Evolutionary conservation across 176 grass and related monocot genomes (phyloP).

Genomic region (Eragrostis curvula): DNA sequence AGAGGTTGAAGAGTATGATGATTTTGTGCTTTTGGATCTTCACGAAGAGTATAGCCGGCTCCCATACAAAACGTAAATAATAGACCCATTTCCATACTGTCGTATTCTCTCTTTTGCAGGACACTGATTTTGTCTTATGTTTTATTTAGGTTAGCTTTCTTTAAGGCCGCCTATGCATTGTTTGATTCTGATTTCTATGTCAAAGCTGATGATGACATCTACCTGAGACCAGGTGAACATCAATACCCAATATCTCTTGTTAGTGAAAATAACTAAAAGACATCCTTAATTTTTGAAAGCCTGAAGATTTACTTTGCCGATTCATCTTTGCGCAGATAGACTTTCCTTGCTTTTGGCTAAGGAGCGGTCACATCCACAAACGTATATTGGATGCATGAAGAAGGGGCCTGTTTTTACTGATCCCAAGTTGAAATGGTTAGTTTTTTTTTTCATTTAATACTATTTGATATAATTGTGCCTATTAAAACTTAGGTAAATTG

Average conservation of each 20-base stretch:
- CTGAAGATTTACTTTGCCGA: constrained; percentile 22
- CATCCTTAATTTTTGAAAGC: constrained; percentile 20
- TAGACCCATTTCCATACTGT: constrained; percentile 1
- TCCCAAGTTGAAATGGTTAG: constrained; percentile 95
- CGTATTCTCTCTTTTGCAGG: constrained; percentile 14
- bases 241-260: not conserved
- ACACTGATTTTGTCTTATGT: constrained; percentile 70
- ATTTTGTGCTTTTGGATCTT: constrained; percentile 95
- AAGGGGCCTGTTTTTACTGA: constrained; percentile 99
- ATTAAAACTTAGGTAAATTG: constrained; percentile 19
- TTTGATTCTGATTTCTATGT: constrained; percentile 99
- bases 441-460: constrained; percentile 17
- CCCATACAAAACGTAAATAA: constrained; percentile 91
- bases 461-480: not conserved
- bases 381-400: constrained; percentile 99
- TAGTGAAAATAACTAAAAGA: not conserved
- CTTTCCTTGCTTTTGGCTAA: constrained; percentile 95
- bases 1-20: constrained; percentile 92
- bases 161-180: constrained; percentile 93
- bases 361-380: constrained; percentile 82
- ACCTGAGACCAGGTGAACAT: constrained; percentile 82
- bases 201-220: constrained; percentile 99
- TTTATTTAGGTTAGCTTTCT: constrained; percentile 93
- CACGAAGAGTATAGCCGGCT: constrained; percentile 97
- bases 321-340: constrained; percentile 68